phyloP scores from a whole-genome alignment of 164 flowering plant species.

The Tetrastigma voinierianum region DNA sequence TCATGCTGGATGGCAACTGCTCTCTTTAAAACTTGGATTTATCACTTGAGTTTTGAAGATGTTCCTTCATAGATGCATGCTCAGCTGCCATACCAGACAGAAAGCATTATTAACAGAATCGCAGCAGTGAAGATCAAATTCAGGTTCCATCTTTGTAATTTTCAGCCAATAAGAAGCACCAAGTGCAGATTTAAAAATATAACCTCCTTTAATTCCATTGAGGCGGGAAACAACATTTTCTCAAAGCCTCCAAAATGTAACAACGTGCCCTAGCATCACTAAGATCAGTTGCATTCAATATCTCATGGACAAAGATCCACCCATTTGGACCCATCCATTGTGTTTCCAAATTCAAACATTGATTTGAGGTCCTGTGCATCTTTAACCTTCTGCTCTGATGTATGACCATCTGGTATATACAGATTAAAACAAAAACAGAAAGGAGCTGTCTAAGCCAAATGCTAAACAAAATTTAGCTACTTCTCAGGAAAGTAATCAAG shows the following conservation, averaged over 20 bases:
- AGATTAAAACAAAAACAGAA: neutral
- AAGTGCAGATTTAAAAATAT: neutral
- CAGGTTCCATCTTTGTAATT: too few species aligned
- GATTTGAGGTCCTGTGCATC: conserved; percentile 16
- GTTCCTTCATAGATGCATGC: conserved; percentile 22
- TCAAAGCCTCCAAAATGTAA: conserved; percentile 39
- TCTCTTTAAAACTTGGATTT: conserved; percentile 27
- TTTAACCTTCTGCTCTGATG: conserved; percentile 21
- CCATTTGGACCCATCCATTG: conserved; percentile 24
- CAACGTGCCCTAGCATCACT: conserved; percentile 43
- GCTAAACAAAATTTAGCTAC: neutral
- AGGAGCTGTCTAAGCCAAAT: neutral
- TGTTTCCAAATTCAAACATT: conserved; percentile 9
- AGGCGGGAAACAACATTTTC: conserved; percentile 16
- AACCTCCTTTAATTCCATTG: conserved; percentile 28
- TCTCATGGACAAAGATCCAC: conserved; percentile 35
- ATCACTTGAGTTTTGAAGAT: conserved; percentile 21
- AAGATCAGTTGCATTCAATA: conserved; percentile 29
- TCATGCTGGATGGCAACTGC: conserved; percentile 35
- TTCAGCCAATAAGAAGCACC: neutral
- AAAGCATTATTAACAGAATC: too few species aligned
- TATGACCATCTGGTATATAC: conserved; percentile 17
- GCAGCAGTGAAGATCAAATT: too few species aligned
- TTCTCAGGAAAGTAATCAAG: neutral
- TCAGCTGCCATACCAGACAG: conserved; percentile 13